Evolutionary conservation across 139 green algal genomes (phyloP).

Genomic region (Chlamydomonas asymmetrica): DNA sequence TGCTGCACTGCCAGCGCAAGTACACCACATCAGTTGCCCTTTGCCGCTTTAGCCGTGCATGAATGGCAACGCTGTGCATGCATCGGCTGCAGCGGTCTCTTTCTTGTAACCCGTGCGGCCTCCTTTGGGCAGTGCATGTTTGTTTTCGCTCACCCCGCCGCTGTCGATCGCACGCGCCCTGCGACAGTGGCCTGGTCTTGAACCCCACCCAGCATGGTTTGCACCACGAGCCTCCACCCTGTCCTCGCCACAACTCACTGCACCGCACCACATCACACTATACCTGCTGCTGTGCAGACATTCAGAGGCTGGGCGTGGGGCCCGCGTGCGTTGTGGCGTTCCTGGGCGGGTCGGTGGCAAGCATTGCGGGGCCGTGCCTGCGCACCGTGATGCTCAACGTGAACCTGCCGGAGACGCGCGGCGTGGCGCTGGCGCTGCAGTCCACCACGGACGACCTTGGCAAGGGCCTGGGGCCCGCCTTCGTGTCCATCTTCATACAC

Average conservation of each 20-base stretch:
- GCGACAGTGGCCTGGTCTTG: not conserved
- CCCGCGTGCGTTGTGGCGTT: slow-evolving; percentile 32
- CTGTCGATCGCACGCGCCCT: too few relatives aligned
- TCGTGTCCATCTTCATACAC: slow-evolving; percentile 71
- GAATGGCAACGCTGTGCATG: too few relatives aligned
- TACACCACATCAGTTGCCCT: too few relatives aligned
- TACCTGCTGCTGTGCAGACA: slow-evolving; percentile 6
- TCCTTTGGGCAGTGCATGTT: too few relatives aligned
- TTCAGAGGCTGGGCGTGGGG: slow-evolving; percentile 17
- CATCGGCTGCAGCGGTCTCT: too few relatives aligned
- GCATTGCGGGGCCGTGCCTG: slow-evolving; percentile 60
- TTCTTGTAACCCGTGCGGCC: not conserved
- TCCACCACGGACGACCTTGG: slow-evolving; percentile 82
- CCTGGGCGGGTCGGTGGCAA: slow-evolving; percentile 40
- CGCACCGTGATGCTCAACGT: slow-evolving; percentile 79
- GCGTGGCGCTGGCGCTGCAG: slow-evolving; percentile 76
- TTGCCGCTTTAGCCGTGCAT: too few relatives aligned
- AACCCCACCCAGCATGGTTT: too few relatives aligned
- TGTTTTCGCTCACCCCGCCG: too few relatives aligned
- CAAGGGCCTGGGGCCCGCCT: slow-evolving; percentile 68
- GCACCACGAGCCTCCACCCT: not conserved
- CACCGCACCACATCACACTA: not conserved
- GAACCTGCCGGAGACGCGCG: slow-evolving; percentile 79
- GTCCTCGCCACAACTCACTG: not conserved
- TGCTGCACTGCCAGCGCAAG: too few relatives aligned